Evolutionary conservation across 495 filamentous ascomycete species (phyloP).

Genomic region (Friedmanniomyces simplex): DNA sequence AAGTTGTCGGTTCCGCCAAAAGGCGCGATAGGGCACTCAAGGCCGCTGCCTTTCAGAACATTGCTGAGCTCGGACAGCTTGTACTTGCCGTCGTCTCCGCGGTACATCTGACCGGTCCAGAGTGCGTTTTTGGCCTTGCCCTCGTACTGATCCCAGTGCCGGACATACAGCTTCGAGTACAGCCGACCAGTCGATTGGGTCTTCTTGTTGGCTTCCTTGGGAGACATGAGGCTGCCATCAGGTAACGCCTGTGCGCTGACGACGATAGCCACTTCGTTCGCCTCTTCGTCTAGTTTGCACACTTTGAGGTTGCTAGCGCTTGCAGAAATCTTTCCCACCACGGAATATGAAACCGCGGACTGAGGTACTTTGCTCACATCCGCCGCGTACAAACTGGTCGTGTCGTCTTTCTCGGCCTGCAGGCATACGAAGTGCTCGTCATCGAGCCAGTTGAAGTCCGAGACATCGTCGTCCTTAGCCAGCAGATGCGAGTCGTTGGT

Average conservation of each 20-base stretch:
- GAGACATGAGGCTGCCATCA: conserved; percentile 48
- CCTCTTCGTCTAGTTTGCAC: conserved; percentile 41
- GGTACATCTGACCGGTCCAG: conserved; percentile 34
- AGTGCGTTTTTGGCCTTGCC: conserved; percentile 48
- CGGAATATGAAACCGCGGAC: conserved; percentile 30
- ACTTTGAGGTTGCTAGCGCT: conserved; percentile 67
- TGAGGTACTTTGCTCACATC: conserved; percentile 26
- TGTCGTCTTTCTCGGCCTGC: conserved; percentile 52
- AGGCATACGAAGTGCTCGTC: conserved; percentile 51
- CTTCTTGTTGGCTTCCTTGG: conserved; percentile 41
- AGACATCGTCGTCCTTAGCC: conserved; percentile 51
- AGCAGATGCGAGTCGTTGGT: conserved; percentile 57
- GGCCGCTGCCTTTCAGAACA: conserved; percentile 43
- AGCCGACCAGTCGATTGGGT: conserved; percentile 41
- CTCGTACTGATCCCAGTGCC: conserved; percentile 48
- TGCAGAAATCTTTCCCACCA: conserved; percentile 54
- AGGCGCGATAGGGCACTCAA: conserved; percentile 54
- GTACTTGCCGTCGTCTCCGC: conserved; percentile 25
- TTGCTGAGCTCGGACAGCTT: conserved; percentile 43
- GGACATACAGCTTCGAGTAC: conserved; percentile 48
- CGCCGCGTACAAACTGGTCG: conserved; percentile 52
- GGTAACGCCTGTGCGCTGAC: conserved; percentile 49
- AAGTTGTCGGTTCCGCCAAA: conserved; percentile 53
- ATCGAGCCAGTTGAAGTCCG: conserved; percentile 68
- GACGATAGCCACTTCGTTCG: conserved; percentile 59